phyloP scores from a whole-genome alignment of 257 asterid species.

The Jacaranda copaia region DNA sequence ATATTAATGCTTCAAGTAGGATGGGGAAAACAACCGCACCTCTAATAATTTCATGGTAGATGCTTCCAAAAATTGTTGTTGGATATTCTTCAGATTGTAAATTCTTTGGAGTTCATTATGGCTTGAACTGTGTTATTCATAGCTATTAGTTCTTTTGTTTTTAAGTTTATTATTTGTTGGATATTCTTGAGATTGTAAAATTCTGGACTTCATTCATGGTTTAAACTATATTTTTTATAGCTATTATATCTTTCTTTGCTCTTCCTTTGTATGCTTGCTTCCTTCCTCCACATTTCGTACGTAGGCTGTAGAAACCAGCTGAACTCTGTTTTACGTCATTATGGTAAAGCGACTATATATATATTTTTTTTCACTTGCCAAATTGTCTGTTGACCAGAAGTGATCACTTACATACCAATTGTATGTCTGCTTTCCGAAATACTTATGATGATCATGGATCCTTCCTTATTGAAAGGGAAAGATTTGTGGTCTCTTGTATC shows the following conservation, averaged over 20 bases:
- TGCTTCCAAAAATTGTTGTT: constrained; percentile 7
- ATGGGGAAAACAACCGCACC: background rate
- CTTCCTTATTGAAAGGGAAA: background rate
- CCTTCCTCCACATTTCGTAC: background rate
- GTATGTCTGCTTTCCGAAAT: background rate
- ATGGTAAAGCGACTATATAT: background rate
- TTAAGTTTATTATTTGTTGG: background rate
- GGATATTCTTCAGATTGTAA: constrained; percentile 1
- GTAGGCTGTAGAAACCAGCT: background rate
- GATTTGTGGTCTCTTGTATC: background rate
- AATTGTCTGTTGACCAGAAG: constrained; percentile 21
- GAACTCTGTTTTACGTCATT: background rate
- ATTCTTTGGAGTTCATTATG: background rate
- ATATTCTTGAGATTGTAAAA: constrained; percentile 16
- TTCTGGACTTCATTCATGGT: background rate
- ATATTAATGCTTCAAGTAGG: constrained; percentile 9
- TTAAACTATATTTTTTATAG: background rate
- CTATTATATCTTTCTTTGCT: background rate
- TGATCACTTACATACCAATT: background rate
- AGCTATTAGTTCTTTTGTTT: constrained; percentile 3
- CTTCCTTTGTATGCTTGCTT: background rate
- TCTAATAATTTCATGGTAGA: background rate
- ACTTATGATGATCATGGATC: background rate
- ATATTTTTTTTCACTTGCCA: background rate
- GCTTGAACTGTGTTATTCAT: background rate